These are phyloP conservation scores for Crithidia sp. DNA, from an alignment of 208 protist genomes.

Conservation along the genomic window DNA sequence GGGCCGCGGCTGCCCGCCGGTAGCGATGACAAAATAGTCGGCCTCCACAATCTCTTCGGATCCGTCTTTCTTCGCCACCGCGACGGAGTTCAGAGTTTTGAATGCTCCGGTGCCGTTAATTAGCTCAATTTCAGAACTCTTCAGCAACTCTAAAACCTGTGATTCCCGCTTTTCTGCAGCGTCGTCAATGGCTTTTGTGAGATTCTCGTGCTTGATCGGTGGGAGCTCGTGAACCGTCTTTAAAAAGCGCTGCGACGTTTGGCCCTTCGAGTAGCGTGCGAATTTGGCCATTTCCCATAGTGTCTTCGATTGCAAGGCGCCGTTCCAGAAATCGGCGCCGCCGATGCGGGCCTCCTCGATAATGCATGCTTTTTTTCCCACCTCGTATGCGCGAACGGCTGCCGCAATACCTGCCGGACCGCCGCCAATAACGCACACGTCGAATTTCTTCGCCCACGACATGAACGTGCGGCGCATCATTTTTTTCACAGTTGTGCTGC, in stretches of 20 bases:
- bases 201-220: conserved; percentile 58
- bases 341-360: conserved; percentile 80
- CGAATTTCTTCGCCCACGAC: conserved; percentile 52
- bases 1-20: conserved; percentile 76
- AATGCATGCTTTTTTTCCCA: conserved; percentile 80
- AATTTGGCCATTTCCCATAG: conserved; percentile 93
- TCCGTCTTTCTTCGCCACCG: conserved; percentile 45
- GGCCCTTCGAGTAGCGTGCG: conserved; percentile 52
- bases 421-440: conserved; percentile 90
- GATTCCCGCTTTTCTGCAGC: conserved; percentile 70
- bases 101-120: conserved; percentile 58
- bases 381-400: conserved; percentile 79
- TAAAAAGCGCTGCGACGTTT: conserved; percentile 61
- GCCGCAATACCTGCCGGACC: conserved; percentile 85
- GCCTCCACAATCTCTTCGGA: conserved; percentile 58
- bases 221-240: conserved; percentile 57
- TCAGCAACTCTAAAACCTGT: conserved; percentile 76
- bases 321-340: conserved; percentile 91
- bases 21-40: conserved; percentile 91
- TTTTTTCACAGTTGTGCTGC: not conserved
- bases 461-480: conserved; percentile 21
- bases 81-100: conserved; percentile 52
- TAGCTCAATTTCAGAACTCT: conserved; percentile 53
- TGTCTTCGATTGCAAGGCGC: conserved; percentile 89
- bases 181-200: conserved; percentile 55